A percentile compares a stretch with the other conserved stretches of the same genome.
These are phyloP conservation scores for Ceratobasidium sp. DNA, from an alignment of 1,284 basidiomycete genomes.

Conservation along the genomic window DNA sequence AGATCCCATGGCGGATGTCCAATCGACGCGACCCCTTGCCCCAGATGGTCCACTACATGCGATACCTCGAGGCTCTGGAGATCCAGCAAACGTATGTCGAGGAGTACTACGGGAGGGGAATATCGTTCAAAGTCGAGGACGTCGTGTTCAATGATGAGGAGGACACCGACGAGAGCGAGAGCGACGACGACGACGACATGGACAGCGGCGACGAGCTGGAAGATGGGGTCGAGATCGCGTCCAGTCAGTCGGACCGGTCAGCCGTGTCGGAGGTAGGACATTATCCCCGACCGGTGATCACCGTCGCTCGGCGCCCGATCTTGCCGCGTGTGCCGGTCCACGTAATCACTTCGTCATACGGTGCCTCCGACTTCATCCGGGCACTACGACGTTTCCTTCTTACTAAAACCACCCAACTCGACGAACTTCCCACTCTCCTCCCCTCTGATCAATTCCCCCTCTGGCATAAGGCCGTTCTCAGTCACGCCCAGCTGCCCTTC, in stretches of 20 bases:
- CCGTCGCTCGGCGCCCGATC: constrained; percentile 5
- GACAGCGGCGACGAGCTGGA: no score
- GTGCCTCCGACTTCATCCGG: constrained; percentile 21
- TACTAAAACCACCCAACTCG: neutral
- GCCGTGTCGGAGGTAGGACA: neutral
- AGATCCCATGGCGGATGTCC: neutral
- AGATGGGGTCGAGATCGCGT: no score
- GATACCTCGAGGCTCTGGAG: constrained; percentile 10
- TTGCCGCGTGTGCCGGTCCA: neutral
- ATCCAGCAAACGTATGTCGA: neutral
- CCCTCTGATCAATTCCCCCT: neutral
- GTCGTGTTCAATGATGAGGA: no score
- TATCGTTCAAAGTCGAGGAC: neutral
- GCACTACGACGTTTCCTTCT: neutral
- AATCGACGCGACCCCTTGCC: constrained; percentile 7
- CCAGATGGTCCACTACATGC: constrained; percentile 10
- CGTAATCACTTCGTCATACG: neutral
- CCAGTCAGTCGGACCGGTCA: no score
- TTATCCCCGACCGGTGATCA: constrained; percentile 10
- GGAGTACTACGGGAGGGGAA: neutral
- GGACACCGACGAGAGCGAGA: neutral
- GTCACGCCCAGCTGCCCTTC: neutral
- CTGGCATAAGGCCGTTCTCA: constrained; percentile 1
- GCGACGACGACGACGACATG: neutral
- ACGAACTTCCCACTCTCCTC: neutral